phyloP scores from a whole-genome alignment of 176 grass and related monocot genomes.

The Saccharum spontaneum region DNA sequence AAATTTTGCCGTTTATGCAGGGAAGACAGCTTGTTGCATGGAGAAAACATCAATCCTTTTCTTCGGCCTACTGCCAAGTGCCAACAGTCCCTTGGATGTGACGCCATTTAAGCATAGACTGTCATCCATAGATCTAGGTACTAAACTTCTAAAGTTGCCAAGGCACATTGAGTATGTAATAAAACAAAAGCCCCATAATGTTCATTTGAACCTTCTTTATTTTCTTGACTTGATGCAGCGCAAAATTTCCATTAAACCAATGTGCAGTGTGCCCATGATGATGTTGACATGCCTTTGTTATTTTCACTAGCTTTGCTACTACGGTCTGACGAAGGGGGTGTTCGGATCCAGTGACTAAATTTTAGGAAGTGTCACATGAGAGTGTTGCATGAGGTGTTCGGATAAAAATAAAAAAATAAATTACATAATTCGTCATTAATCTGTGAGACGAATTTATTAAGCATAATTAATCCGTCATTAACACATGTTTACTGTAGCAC shows the following conservation, averaged over 20 bases:
- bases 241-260: not conserved
- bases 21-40: slow-evolving; percentile 5
- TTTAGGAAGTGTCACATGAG: too few relatives aligned
- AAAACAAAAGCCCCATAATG: too few relatives aligned
- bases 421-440: too few relatives aligned
- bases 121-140: not conserved
- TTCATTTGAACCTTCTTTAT: not conserved
- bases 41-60: slow-evolving; percentile 27
- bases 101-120: not conserved
- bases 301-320: not conserved
- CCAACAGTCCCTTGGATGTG: not conserved
- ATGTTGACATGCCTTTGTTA: not conserved
- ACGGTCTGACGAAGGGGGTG: not conserved
- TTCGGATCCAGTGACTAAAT: too few relatives aligned
- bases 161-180: not conserved
- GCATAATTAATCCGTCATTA: too few relatives aligned
- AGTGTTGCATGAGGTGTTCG: too few relatives aligned
- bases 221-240: not conserved
- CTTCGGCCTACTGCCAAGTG: not conserved
- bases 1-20: not conserved
- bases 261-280: not conserved
- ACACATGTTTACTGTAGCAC: too few relatives aligned
- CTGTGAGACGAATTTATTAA: too few relatives aligned
- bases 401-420: too few relatives aligned
- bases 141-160: not conserved